Evolutionary conservation across 495 filamentous ascomycete genomes (phyloP).

Genomic region (Physcia stellaris): DNA sequence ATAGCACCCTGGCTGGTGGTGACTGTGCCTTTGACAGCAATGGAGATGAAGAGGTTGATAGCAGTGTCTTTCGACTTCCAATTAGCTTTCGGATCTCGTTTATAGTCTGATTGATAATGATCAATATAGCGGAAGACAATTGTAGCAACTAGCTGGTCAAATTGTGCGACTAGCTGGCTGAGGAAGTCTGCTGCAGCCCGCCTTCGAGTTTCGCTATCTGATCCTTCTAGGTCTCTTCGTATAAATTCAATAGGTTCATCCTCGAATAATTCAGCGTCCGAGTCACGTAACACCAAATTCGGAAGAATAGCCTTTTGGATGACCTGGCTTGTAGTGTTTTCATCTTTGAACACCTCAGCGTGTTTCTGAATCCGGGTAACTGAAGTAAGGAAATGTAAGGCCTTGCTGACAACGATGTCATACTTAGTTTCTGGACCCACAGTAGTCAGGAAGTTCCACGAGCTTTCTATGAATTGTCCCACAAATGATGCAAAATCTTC

Average conservation of each 20-base stretch:
- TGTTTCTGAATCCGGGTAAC: slow-evolving; percentile 64
- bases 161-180: slow-evolving; percentile 71
- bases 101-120: slow-evolving; percentile 58
- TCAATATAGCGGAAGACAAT: slow-evolving; percentile 72
- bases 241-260: slow-evolving; percentile 99
- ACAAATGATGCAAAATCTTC: slow-evolving; percentile 75
- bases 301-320: slow-evolving; percentile 92
- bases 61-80: slow-evolving; percentile 98
- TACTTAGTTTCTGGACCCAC: slow-evolving; percentile 81
- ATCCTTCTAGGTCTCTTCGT: slow-evolving; percentile 86
- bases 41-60: slow-evolving; percentile 84
- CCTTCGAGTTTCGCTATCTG: slow-evolving; percentile 83
- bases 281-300: slow-evolving; percentile 77
- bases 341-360: slow-evolving; percentile 72
- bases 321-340: slow-evolving; percentile 60
- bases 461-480: slow-evolving; percentile 68
- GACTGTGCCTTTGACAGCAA: slow-evolving; percentile 78
- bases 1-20: slow-evolving; percentile 79
- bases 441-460: slow-evolving; percentile 80
- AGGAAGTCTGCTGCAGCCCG: slow-evolving; percentile 91
- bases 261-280: slow-evolving; percentile 90
- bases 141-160: slow-evolving; percentile 67
- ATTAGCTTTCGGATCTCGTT: slow-evolving; percentile 50
- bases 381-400: slow-evolving; percentile 84
- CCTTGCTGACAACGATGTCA: slow-evolving; percentile 89